Evolutionary conservation across 352 stramenopile species (phyloP), one percentile per base, ranked within the genome.

Genomic region (Poterioochromonas sp.): DNA sequence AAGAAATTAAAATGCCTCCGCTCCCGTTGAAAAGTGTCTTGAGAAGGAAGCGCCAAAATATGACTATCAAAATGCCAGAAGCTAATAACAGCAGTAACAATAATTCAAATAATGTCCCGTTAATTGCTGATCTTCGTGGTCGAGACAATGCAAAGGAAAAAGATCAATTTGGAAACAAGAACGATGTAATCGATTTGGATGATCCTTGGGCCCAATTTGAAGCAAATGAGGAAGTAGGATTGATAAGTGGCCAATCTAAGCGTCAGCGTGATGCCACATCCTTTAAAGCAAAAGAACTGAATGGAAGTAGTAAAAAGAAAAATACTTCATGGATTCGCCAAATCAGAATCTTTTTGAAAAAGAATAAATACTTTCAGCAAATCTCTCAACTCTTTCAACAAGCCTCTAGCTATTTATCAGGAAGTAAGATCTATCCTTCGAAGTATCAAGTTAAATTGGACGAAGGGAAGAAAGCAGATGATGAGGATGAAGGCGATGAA

Each of bases 151-250:
- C 43, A 44, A 29, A 8, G 1, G 32, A 40, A 15, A 22, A 3
- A 15, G 71, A 78, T 44, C 32, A 63, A 37, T 78, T 78, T 37
- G 71, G 71, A 26, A 39, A 78, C 20, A 54, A 74, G 34, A 39
- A 40, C 20, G 65, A 74, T 39, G 51, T 78, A 5, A 15, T 78
- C 12, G 51, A 78, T 39, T 11, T 53, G 3, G 32, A 64, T 53
- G 71, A 78, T 37, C 71, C 71, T 11, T 78, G 71, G 71, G 71
- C 71, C 32, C 71, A 78, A 29, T 78, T 69, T 53, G 71, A 78
- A 29, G 11, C 11, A 26, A 40, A 18, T 29, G 47, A 78, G 3
- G 41, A 63, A 68, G 71, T 69, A 44, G n/a, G 1, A 29, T 5
- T 43, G 32, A 5, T 62, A 34, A 32, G 12, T 32, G 15, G 8